Percentiles rank a stretch among this genome's conserved stretches.
Evolutionary conservation across 768 basidiomycete species (phyloP).

Genomic region (Kwoniella dejecticola): DNA sequence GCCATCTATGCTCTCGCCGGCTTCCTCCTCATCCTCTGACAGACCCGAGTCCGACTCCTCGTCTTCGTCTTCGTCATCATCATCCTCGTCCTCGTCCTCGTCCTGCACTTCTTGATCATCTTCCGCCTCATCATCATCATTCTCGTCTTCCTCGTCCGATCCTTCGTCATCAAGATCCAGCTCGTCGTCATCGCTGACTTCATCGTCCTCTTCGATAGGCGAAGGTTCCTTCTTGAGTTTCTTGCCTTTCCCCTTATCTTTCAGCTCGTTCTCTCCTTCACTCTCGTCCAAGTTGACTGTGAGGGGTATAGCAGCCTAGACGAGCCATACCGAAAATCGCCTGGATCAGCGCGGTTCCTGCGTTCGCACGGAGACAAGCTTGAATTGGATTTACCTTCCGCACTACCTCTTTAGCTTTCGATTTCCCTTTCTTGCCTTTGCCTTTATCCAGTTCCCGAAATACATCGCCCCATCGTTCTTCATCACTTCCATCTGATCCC

Average conservation of each 20-base stretch:
- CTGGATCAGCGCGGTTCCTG: conserved; percentile 5
- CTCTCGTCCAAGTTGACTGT: conserved; percentile 59
- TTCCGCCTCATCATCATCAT: conserved; percentile 35
- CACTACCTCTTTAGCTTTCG: conserved; percentile 41
- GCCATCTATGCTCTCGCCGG: conserved; percentile 61
- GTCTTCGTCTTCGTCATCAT: conserved; percentile 52
- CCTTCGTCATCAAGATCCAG: too few relatives aligned
- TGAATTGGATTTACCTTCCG: conserved; percentile 37
- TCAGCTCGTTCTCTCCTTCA: conserved; percentile 59
- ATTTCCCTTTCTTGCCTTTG: conserved; percentile 39
- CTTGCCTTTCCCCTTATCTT: conserved; percentile 7
- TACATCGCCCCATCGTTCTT: conserved; percentile 54
- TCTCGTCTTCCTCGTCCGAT: conserved; percentile 25
- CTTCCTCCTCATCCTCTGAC: conserved; percentile 47
- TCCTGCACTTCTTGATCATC: conserved; percentile 33
- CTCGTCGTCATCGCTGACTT: conserved; percentile 6
- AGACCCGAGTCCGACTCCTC: conserved; percentile 31
- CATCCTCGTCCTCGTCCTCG: conserved; percentile 58
- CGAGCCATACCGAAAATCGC: background rate
- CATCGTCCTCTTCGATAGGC: conserved; percentile 23
- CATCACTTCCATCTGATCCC: conserved; percentile 55
- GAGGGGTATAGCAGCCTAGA: conserved; percentile 43
- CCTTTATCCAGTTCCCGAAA: conserved; percentile 49
- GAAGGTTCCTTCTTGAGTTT: conserved; percentile 43
- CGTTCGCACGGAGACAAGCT: background rate